phyloP scores from a whole-genome alignment of 108 stramenopile species.

The Skeletonema potamos region DNA sequence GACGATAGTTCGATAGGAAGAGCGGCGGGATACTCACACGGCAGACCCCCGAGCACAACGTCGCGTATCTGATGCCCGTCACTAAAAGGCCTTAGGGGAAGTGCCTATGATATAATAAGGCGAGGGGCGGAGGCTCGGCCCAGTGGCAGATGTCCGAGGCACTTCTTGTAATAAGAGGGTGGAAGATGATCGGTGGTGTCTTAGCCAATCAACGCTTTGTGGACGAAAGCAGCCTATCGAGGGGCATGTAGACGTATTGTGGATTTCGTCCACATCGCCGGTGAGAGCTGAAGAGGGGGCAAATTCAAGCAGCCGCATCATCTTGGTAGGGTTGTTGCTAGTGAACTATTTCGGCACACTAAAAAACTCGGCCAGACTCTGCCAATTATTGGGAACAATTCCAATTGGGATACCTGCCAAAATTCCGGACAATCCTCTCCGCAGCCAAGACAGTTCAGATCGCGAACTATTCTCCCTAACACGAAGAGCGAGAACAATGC shows the following conservation, averaged over 20 bases:
- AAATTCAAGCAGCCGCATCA: not conserved
- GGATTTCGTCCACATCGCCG: not conserved
- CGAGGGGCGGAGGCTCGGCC: not conserved
- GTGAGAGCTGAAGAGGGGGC: not conserved
- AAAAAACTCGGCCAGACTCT: no score
- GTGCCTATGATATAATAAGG: no score
- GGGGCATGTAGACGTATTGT: not conserved
- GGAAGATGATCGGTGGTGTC: not conserved
- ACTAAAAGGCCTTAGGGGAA: not conserved
- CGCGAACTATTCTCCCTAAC: no score
- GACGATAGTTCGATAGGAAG: not conserved
- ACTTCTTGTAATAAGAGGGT: not conserved
- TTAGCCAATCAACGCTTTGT: not conserved
- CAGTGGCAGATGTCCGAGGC: not conserved
- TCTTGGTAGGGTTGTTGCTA: not conserved
- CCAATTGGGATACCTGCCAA: no score
- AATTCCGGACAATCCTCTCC: no score
- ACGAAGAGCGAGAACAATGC: not conserved
- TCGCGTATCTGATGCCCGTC: not conserved
- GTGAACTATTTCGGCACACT: no score
- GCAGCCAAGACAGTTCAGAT: no score
- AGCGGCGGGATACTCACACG: not conserved
- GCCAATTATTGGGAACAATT: no score
- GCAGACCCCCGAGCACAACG: not conserved
- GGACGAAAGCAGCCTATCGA: not conserved